Evolutionary conservation across 1,139 yeast genomes (phyloP), one percentile per base, ranked within the genome.

Genomic region (Yamadazyma sp.): DNA sequence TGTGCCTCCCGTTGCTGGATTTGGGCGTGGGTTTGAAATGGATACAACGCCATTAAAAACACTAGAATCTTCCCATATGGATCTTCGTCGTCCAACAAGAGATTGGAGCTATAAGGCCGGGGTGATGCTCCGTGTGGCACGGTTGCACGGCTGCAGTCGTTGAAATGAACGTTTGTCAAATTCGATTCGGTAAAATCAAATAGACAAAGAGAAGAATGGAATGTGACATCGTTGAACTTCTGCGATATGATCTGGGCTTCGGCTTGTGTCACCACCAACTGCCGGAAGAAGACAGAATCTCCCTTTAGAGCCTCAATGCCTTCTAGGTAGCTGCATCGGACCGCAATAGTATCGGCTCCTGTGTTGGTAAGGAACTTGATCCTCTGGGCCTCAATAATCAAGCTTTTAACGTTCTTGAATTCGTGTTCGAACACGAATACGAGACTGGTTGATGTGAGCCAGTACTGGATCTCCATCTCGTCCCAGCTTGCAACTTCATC

Each of bases 341-440:
- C n/a, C 21, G n/a, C 8, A 17, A 22, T 6, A 8, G 8, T n/a
- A 13, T 23, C 13, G 4, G 16, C 28, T 3, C 14, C 16, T 6
- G 16, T 13, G 8, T 23, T 14, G 7, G 4, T 11, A 9, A 13
- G 12, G 21, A 31, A 15, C n/a, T 7, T 16, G 6, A 23, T 6
- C 8, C 15, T 13, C 13, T 12, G 28, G 13, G 34, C 27, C 8
- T 14, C 22, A 12, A 31, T 31, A 3, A 13, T 8, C 10, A 31
- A 23, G 13, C 9, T 22, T n/a, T 31, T 14, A 9, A 23, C 28
- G 22, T 31, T 31, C 20, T 22, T 23, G 23, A 31, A 31, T 13
- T 23, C 28, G 25, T 24, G 22, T 5, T 23, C 28, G 5, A 31
- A 10, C n/a, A 10, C 16, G 6, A 31, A 10, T 6, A 11, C 8